Evolutionary conservation across 768 basidiomycete genomes (phyloP), one percentile per base, ranked within the genome.

Genomic region (Trametes cubensis): DNA sequence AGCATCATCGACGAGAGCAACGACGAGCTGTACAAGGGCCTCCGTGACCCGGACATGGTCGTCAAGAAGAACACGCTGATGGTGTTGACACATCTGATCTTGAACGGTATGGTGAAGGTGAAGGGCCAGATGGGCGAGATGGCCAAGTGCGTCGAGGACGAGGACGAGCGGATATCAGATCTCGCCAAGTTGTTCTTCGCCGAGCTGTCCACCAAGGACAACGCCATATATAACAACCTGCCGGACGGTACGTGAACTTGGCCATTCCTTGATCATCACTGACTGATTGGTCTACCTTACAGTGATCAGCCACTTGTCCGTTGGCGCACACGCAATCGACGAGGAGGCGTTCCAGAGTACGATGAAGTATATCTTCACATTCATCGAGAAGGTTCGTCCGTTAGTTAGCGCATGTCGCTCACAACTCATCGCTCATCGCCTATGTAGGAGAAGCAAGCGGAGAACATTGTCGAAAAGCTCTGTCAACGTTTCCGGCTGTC

Each of bases 61-160:
- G 96, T 99, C 65, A 99, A 98, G 86, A 98, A 98, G 82, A 98
- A 98, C 76, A 97, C 96, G 39, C 83, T 99, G 47, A 98, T 98
- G 96, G 97, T 98, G 30, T 81, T 98, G 58, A 96, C 95, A 13
- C 94, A 98, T 73, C 77, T 99, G 62, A 98, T 98, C 71, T 77
- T 99, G 63, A 98, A 98, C 69, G 96, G 96, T 2, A 98, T 98
- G 97, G 92, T 99, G 82, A 99, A 98, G 76, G 95, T 98, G 67
- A 98, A 99, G 76, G 97, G 97, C 1, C 96, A 99, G 72, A 81
- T 99, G 7, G 97, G 97, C 18, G 97, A 99, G 81, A 98, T 99
- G 96, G 97, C 96, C n/a, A 98, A 99, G 75, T 98, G 97, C 72
- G 77, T 98, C 7, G 95, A 98, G 76, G 96, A 98, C 74, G 80